Evolutionary conservation across 805 yeast genomes (phyloP), one percentile per base, ranked within the genome.

Genomic region (Candida tibetensis): DNA sequence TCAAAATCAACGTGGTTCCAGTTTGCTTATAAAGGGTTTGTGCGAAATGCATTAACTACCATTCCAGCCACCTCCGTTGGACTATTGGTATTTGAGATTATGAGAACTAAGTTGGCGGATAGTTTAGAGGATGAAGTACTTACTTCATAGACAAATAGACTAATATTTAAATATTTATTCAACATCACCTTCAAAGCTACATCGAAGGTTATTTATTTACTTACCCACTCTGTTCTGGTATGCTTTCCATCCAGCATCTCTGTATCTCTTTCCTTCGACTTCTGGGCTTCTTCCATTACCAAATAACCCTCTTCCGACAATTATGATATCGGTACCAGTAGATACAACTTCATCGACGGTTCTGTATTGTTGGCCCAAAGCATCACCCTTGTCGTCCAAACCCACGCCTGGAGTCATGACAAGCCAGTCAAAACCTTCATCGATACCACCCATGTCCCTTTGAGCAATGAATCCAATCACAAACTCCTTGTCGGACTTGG

Each of bases 391-490:
- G 57, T 91, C 98, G 57, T 91, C 99, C 36, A 93, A 74, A 2
- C 98, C 98, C 28, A 93, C 99, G 45, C 99, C 99, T 0, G 99
- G 99, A 1, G 99, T 91, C 93, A 93, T 82, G 41, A 90, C 79
- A 28, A 93, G 65, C 96, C 97, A 93, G 65, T 93, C 99, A 53
- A 85, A 90, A 1, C 91, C 93, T 52, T 82, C 93, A 2, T 76
- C 82, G 30, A 75, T 72, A 12, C 89, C 90, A 19, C 89, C 89
- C 86, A 90, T 85, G 41, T 82, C 81, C 55, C 77, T 76, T 60
- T 89, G 97, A 0, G 99, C 97, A 64, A 93, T 93, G 61, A 91
- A 93, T 0, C 99, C 99, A 64, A 93, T 83, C 21, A 88, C 96
- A 66, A 93, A 93, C 42, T 83, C 89, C 53, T 77, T 82, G 64